These are phyloP conservation scores for Psilocybe tampanensis DNA, from an alignment of 768 basidiomycete species.

Conservation along the genomic window DNA sequence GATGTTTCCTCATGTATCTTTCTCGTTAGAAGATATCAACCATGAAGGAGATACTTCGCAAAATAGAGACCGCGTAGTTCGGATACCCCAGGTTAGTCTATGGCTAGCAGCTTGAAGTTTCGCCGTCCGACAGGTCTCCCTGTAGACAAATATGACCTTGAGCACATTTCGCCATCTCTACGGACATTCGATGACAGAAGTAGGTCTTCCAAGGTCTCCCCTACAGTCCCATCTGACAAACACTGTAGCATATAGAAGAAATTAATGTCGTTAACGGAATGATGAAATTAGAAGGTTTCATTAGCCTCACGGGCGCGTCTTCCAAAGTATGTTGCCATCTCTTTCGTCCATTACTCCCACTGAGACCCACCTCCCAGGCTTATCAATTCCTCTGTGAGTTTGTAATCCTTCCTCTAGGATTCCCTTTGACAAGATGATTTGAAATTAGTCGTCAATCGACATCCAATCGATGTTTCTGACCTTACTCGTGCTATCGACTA, in stretches of 20 bases:
- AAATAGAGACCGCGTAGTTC: slow-evolving; percentile 49
- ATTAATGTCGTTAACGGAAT: slow-evolving; percentile 51
- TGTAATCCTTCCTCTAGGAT: slow-evolving; percentile 5
- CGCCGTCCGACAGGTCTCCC: not conserved
- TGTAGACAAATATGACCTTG: slow-evolving; percentile 53
- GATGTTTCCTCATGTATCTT: slow-evolving; percentile 69
- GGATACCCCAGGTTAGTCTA: slow-evolving; percentile 58
- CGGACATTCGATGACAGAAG: slow-evolving; percentile 74
- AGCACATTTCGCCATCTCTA: slow-evolving; percentile 73
- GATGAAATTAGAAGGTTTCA: slow-evolving; percentile 75
- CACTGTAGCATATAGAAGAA: slow-evolving; percentile 65
- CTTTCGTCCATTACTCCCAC: slow-evolving; percentile 3
- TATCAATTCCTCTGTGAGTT: slow-evolving; percentile 85
- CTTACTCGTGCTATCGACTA: slow-evolving; percentile 70
- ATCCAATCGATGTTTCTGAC: slow-evolving; percentile 65
- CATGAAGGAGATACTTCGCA: slow-evolving; percentile 35
- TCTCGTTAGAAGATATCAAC: slow-evolving; percentile 63
- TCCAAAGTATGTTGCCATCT: slow-evolving; percentile 57
- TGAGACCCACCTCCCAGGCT: slow-evolving; percentile 46
- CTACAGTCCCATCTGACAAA: not conserved
- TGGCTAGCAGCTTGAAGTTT: too few species aligned
- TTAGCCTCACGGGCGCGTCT: slow-evolving; percentile 74
- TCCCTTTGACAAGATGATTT: slow-evolving; percentile 1
- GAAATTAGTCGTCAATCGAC: slow-evolving; percentile 73
- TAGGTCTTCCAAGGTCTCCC: slow-evolving; percentile 28